These are phyloP conservation scores for Botrytis squamosa DNA, from an alignment of 2,329 filamentous ascomycete genomes.

Conservation along the genomic window DNA sequence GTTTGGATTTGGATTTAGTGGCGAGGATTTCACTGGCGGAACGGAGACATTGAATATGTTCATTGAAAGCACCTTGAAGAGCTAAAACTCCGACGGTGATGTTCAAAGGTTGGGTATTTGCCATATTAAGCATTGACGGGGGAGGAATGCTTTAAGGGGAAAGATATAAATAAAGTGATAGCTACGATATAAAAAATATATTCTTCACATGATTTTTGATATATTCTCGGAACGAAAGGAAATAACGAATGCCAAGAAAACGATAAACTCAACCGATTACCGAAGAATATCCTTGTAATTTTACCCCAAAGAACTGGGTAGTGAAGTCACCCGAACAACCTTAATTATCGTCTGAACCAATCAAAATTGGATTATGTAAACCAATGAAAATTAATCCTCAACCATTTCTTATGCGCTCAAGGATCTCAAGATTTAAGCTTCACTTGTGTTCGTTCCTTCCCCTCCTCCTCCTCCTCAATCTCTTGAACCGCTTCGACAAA, in stretches of 20 bases:
- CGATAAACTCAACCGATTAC: background rate
- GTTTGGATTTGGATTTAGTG: constrained; percentile 17
- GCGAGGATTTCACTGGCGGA: constrained; percentile 59
- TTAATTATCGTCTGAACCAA: background rate
- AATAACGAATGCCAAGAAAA: background rate
- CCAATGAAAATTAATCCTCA: constrained; percentile 18
- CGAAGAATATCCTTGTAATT: background rate
- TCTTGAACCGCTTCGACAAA: constrained; percentile 1
- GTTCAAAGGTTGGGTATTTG: background rate
- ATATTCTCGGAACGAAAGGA: background rate
- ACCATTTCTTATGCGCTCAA: constrained; percentile 3
- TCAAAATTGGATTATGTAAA: background rate
- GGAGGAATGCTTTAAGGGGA: background rate
- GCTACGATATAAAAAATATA: background rate
- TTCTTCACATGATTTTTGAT: background rate
- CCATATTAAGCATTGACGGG: background rate
- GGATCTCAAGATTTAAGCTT: background rate
- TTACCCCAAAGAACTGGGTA: background rate
- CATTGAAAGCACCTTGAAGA: constrained; percentile 88
- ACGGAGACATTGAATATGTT: constrained; percentile 77
- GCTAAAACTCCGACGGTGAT: constrained; percentile 63
- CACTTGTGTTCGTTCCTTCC: background rate
- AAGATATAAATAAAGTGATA: background rate
- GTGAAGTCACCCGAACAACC: constrained; percentile 15
- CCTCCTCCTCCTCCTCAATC: constrained; percentile 14